Conservation (phyloP, 768 basidiomycete species). For the Hericium alpestre region DNA sequence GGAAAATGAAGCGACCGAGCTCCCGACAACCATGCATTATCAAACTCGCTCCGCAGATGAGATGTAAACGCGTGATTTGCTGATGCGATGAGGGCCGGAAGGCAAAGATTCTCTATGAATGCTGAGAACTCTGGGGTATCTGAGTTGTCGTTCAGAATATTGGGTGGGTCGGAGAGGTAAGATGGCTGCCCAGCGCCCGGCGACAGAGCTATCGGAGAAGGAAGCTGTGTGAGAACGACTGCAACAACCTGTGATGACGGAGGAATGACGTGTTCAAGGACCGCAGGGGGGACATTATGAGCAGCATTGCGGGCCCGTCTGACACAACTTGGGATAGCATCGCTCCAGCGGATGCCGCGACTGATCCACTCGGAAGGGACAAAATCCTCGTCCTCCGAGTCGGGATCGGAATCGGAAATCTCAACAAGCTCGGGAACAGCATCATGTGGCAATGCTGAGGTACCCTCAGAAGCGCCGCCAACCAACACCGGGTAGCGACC, state of each 20-base stretch:
- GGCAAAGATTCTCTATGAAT: background rate
- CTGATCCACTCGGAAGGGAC: background rate
- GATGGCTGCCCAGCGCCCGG: background rate
- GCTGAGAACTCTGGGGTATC: background rate
- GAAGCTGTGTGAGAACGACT: no score
- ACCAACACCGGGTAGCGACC: background rate
- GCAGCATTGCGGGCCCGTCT: background rate
- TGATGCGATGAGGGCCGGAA: background rate
- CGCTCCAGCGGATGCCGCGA: background rate
- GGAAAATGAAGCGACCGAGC: no score
- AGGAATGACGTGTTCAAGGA: background rate
- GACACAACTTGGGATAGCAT: background rate
- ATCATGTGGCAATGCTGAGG: background rate
- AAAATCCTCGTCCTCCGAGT: background rate
- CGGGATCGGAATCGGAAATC: background rate
- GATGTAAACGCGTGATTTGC: background rate
- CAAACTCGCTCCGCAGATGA: background rate
- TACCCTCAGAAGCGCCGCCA: background rate
- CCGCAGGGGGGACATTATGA: background rate
- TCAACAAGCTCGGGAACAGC: background rate
- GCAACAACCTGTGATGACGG: background rate
- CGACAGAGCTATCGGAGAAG: background rate
- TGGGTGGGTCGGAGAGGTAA: background rate
- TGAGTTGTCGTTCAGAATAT: background rate
- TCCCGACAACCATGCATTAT: no score